These are phyloP conservation scores for Aquilaria malaccensis DNA, from an alignment of 345 rosid species.

Conservation along the genomic window DNA sequence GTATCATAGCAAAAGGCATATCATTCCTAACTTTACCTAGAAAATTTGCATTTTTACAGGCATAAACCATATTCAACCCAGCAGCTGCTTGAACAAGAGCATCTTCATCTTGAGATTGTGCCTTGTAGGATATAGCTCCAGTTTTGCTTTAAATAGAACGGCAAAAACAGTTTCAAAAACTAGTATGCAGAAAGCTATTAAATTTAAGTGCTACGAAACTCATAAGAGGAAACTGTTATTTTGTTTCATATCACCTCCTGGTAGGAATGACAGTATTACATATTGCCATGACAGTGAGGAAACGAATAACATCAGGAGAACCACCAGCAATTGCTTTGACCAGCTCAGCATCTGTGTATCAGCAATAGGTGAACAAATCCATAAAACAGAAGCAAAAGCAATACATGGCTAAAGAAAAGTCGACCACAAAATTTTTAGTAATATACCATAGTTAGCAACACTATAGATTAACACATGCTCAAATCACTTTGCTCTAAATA, in stretches of 20 bases:
- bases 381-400: too few relatives aligned
- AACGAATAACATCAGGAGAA: conserved; percentile 73
- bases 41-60: conserved; percentile 57
- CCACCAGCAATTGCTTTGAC: conserved; percentile 65
- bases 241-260: conserved; percentile 44
- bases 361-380: neutral
- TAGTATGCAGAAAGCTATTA: conserved; percentile 1
- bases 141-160: conserved; percentile 53
- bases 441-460: too few relatives aligned
- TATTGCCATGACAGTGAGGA: conserved; percentile 89
- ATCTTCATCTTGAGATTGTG: conserved; percentile 98
- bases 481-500: too few relatives aligned
- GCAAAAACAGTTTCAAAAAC: neutral
- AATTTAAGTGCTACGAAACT: neutral
- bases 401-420: too few relatives aligned
- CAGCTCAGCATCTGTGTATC: conserved; percentile 51
- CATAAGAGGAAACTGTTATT: neutral
- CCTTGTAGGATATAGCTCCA: conserved; percentile 73
- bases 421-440: too few relatives aligned
- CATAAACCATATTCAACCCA: conserved; percentile 71
- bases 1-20: conserved; percentile 17
- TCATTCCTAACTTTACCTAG: conserved; percentile 40
- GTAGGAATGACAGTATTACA: conserved; percentile 93
- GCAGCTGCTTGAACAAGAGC: conserved; percentile 98
- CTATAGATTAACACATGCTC: too few relatives aligned